Conservation (phyloP, 2,329 filamentous ascomycete species). For the Arthrobotrys sinensis region DNA sequence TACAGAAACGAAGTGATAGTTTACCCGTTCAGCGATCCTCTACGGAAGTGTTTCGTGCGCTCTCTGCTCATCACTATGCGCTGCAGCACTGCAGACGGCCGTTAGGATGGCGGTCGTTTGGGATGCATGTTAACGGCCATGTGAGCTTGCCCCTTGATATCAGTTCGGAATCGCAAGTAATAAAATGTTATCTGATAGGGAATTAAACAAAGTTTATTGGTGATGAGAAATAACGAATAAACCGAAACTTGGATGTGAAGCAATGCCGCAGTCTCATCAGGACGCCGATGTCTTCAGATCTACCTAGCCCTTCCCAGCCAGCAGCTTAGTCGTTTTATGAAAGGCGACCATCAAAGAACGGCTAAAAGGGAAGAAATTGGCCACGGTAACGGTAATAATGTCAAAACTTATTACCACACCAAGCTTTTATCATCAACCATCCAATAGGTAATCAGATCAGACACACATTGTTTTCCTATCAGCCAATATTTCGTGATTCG, state of each 20-base stretch:
- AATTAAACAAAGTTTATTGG: conserved; percentile 24
- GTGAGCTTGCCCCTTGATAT: conserved; percentile 34
- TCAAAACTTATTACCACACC: conserved; percentile 32
- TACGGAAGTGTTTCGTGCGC: conserved; percentile 23
- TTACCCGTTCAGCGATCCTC: conserved; percentile 25
- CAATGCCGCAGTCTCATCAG: conserved; percentile 37
- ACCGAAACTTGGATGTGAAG: neutral
- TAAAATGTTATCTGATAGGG: conserved; percentile 32
- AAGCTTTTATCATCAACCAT: conserved; percentile 29
- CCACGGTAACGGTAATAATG: conserved; percentile 46
- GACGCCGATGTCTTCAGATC: conserved; percentile 29
- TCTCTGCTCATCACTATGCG: conserved; percentile 7
- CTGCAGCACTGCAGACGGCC: neutral
- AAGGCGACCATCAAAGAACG: conserved; percentile 50
- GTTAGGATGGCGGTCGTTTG: conserved; percentile 14
- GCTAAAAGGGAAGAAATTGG: conserved; percentile 55
- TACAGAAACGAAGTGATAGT: neutral
- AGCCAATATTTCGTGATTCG: conserved; percentile 31
- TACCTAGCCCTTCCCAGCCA: conserved; percentile 4
- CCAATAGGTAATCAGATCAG: conserved; percentile 46
- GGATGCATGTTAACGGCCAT: conserved; percentile 9
- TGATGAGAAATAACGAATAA: neutral
- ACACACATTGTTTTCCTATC: conserved; percentile 40
- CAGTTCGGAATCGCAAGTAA: conserved; percentile 38
- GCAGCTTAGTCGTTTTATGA: conserved; percentile 26